Conservation (phyloP, 352 stramenopile species). For the Globisporangium abappressorium region DNA sequence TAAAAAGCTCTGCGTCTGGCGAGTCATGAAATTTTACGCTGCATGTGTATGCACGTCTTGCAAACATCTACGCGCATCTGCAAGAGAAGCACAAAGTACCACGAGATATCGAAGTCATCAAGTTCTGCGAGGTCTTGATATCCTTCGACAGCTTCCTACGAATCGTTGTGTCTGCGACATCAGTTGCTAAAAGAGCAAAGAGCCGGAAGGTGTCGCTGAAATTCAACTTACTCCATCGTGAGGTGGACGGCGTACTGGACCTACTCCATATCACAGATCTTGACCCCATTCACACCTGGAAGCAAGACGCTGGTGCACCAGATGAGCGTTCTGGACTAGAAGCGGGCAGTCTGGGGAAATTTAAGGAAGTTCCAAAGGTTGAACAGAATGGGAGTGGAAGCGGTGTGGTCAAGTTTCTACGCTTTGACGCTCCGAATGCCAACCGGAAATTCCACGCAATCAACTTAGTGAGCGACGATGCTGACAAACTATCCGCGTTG, state of each 20-base stretch:
- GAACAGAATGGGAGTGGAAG: too few species aligned
- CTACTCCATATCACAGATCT: not conserved
- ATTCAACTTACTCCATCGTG: conserved; percentile 4
- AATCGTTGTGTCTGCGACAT: conserved; percentile 4
- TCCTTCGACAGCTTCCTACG: conserved; percentile 7
- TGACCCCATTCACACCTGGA: not conserved
- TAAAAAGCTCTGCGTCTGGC: not conserved
- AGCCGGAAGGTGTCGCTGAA: conserved; percentile 6
- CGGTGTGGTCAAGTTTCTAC: conserved; percentile 3
- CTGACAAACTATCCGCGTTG: not conserved
- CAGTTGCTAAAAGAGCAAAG: not conserved
- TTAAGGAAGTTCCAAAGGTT: too few species aligned
- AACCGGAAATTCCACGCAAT: conserved; percentile 8
- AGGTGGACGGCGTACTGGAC: conserved; percentile 9
- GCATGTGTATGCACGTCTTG: conserved; percentile 9
- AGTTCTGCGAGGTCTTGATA: conserved; percentile 10
- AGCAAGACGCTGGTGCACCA: not conserved
- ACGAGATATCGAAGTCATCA: conserved; percentile 11
- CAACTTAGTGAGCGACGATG: conserved; percentile 11
- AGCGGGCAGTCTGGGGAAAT: too few species aligned
- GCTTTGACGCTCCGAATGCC: conserved; percentile 2
- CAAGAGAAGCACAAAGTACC: not conserved
- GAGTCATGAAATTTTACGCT: not conserved
- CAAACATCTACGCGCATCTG: not conserved
- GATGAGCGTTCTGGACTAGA: too few species aligned